Evolutionary conservation across 192 early-diverging fungal species (phyloP), one percentile per base, ranked within the genome.

Genomic region (Mortierella claussenii): DNA sequence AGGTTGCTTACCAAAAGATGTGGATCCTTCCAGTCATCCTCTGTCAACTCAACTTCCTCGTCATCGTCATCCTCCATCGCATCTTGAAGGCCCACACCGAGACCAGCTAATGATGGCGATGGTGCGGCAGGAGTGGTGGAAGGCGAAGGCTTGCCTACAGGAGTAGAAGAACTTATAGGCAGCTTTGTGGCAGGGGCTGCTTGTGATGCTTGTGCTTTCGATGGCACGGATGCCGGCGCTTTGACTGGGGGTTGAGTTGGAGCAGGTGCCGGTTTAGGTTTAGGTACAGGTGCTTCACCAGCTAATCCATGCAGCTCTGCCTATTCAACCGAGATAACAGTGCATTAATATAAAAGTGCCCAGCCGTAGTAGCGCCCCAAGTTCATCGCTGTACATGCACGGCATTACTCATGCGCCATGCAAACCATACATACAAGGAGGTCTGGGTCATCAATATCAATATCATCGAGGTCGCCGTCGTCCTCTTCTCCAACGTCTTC

Each of bases 11-110:
- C 86, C 81, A 94, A 69, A 31, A 94, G 76, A n/a, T 82, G 78
- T 6, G 93, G 93, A 66, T 94, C 91, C 33, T 91, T 89, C 76
- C 91, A 69, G 68, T 94, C 93, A 5, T 84, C 82, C 23, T 94
- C 93, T 9, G 83, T 87, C 36, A 94, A 75, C 17, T 89, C 86
- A 6, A 93, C 83, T n/a, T n/a, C n/a, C 11, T 90, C 86, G 8
- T 80, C 82, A 44, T 90, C 82, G 17, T 86, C 85, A 21, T 82
- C 62, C 8, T 76, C 57, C 53, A 64, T 33, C 2, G 50, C 53
- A 3, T 46, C 65, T 17, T 57, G 42, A 17, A 76, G 37, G 48
- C 67, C 73, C 5, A 76, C n/a, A 15, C 64, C 73, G 17, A 76
- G 65, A 1, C 58, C 64, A 17, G 73, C 37, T 46, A 76, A 27